Evolutionary conservation across 345 rosid species (phyloP).

Genomic region (Stellera chamaejasme): DNA sequence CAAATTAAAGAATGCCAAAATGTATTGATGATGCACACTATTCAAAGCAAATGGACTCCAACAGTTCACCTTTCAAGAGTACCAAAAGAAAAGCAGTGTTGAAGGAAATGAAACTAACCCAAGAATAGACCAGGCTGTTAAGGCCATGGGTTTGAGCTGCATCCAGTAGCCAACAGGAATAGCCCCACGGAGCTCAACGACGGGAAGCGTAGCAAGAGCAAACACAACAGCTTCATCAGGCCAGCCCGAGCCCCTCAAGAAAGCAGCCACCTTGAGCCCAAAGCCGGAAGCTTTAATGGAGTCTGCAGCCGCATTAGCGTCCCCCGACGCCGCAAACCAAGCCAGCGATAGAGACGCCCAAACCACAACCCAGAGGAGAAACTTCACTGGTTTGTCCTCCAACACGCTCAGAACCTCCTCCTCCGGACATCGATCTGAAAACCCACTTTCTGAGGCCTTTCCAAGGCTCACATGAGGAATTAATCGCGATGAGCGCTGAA

Average conservation of each 20-base stretch:
- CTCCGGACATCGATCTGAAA: conserved; percentile 19
- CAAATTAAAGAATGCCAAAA: too few relatives aligned
- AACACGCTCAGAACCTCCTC: conserved; percentile 24
- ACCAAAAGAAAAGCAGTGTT: too few relatives aligned
- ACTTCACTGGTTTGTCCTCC: conserved; percentile 38
- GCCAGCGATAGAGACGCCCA: conserved; percentile 73
- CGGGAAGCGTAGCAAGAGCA: conserved; percentile 84
- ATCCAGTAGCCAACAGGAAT: conserved; percentile 97
- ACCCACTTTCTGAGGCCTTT: conserved; percentile 24
- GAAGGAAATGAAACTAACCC: conserved; percentile 47
- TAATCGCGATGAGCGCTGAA: conserved; percentile 9
- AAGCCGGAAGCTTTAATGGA: conserved; percentile 73
- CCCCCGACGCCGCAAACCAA: conserved; percentile 74
- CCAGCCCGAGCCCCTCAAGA: conserved; percentile 71
- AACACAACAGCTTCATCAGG: conserved; percentile 82
- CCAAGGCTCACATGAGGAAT: conserved; percentile 13
- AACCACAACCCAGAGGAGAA: conserved; percentile 46
- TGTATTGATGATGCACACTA: too few relatives aligned
- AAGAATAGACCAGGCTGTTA: conserved; percentile 52
- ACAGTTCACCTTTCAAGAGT: too few relatives aligned
- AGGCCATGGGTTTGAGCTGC: conserved; percentile 57
- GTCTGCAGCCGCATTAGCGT: conserved; percentile 75
- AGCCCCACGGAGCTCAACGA: conserved; percentile 93
- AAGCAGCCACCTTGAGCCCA: conserved; percentile 58
- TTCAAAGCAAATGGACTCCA: too few relatives aligned